phyloP scores from a whole-genome alignment of 176 grass and related monocot species.

The Microstegium vimineum region DNA sequence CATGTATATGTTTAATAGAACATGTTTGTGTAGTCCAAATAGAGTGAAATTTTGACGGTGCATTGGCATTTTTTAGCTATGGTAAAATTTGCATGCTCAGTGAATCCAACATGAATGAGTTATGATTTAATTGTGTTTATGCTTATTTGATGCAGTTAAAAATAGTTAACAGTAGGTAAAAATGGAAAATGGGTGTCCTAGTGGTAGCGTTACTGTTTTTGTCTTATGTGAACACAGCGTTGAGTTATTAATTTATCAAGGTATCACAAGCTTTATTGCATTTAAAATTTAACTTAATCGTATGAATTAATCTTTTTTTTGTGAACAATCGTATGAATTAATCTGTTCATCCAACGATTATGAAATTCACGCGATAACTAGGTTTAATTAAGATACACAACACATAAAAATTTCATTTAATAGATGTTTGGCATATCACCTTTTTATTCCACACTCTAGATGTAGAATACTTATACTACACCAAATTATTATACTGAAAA shows the following conservation, averaged over 20 bases:
- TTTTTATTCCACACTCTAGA: no score
- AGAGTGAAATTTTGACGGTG: neutral
- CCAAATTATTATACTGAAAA: no score
- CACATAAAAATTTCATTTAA: neutral
- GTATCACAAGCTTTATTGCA: neutral
- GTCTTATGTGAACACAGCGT: neutral
- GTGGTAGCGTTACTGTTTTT: neutral
- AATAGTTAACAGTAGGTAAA: no score
- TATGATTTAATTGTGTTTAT: neutral
- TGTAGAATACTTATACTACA: no score
- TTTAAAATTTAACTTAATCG: no score
- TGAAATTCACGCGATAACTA: neutral
- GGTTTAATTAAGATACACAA: neutral
- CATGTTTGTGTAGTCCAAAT: neutral
- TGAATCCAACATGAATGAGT: neutral
- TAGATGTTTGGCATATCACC: neutral
- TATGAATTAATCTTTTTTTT: no score
- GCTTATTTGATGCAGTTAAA: no score
- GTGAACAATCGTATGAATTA: no score
- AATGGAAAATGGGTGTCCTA: neutral
- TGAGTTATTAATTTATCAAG: neutral
- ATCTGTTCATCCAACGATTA: neutral
- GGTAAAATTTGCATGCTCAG: neutral
- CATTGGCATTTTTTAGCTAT: neutral
- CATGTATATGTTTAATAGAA: neutral